Base-by-base conservation (phyloP, 495 filamentous ascomycete genomes). In the Penicillium salamii region DNA sequence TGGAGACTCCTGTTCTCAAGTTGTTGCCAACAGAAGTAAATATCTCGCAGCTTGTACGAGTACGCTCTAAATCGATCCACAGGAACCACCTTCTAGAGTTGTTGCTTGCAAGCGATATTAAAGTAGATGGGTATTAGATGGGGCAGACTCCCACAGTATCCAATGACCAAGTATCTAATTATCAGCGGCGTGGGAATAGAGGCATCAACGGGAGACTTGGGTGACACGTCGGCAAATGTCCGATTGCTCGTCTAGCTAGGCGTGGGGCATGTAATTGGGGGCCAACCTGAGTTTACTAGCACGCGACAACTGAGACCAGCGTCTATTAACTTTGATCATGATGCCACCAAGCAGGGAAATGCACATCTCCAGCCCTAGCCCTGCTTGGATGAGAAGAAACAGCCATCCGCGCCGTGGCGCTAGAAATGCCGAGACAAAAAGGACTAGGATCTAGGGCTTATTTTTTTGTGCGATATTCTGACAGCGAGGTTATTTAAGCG, bases 241-340 rank as follows among this genome's bases (percentile, higher is more conserved):
- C 29, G 29, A 3, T 21, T 49, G 18, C 34, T 49, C 2, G 18
- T 28, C 29, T 46, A 46, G 9, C 42, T 33, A 33, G 35, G 5
- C 42, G 42, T 46, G 42, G 42, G 31, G 29, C 1, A 19, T 18
- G 21, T 12, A 4, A 19, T 39, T 48, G 39, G 42, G 42, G 42
- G 42, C 29, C 42, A 46, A 45, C 17, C n/a, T 14, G 34, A 15
- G n/a, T 19, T 19, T 32, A 11, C n/a, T n/a, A n/a, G n/a, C n/a
- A n/a, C 23, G 23, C 23, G 23, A 26, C 23, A 26, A 26, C 8
- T 26, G 23, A 26, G 8, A 26, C 23, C 23, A 8, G 23, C 8
- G 23, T 26, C 23, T 26, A 26, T 26, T 26, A 8, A 4, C 23
- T n/a, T 26, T 26, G 23, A 26, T 3, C 23, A 26, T 26, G 3